These are phyloP conservation scores for Wickerhamomyces strasburgensis DNA, from an alignment of 805 yeast species.

Conservation along the genomic window DNA sequence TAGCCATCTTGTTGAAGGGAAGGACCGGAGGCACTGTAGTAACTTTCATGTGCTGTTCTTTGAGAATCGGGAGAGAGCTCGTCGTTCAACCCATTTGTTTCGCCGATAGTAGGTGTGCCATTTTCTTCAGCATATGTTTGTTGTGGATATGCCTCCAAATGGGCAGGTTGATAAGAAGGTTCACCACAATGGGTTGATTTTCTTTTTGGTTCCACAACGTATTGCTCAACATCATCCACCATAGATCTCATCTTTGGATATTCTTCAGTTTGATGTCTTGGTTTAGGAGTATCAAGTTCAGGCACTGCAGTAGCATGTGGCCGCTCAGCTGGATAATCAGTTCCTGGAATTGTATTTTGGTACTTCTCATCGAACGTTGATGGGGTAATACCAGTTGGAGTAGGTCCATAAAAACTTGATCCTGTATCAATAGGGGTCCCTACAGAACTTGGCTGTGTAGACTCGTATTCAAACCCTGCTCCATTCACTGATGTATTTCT, in stretches of 20 bases:
- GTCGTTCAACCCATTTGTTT: no score
- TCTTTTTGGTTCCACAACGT: background rate
- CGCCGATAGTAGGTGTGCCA: no score
- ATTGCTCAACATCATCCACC: slow-evolving; percentile 11
- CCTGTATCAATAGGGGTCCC: slow-evolving; percentile 12
- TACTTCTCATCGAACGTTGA: slow-evolving; percentile 3
- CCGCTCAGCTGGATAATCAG: slow-evolving; percentile 4
- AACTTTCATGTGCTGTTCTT: slow-evolving; percentile 7
- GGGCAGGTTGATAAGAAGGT: background rate
- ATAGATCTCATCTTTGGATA: slow-evolving; percentile 2
- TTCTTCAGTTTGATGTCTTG: slow-evolving; percentile 8
- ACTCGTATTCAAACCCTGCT: background rate
- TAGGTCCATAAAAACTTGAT: slow-evolving; percentile 21
- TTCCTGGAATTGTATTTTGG: slow-evolving; percentile 6
- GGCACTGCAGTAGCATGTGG: slow-evolving; percentile 4
- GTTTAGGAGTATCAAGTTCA: slow-evolving; percentile 8
- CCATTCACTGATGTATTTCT: slow-evolving; percentile 1
- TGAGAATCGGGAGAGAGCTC: no score
- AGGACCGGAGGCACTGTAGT: slow-evolving; percentile 7
- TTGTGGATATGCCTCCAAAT: background rate
- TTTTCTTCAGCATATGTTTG: no score
- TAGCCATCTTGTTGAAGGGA: background rate
- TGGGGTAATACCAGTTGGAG: slow-evolving; percentile 10
- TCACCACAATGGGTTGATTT: background rate
- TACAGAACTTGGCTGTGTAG: background rate